phyloP scores from a whole-genome alignment of 2,329 filamentous ascomycete genomes.

The Sphaerulina populicola region DNA sequence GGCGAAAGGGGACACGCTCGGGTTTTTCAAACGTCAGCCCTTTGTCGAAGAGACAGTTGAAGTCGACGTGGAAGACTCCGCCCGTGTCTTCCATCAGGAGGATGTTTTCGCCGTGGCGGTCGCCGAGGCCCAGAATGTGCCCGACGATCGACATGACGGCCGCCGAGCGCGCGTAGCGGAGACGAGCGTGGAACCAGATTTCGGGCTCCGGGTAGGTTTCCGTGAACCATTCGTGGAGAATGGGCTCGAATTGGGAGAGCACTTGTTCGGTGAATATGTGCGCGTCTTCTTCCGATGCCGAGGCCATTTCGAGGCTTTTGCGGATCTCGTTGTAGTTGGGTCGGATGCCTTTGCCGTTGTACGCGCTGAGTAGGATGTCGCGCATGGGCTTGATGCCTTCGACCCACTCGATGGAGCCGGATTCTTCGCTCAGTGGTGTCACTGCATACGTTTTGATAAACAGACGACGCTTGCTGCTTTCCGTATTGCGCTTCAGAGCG shows the following conservation, averaged over 20 bases:
- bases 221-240: conserved; percentile 90
- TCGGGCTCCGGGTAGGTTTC: conserved; percentile 90
- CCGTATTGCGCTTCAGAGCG: conserved; percentile 81
- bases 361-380: conserved; percentile 75
- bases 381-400: conserved; percentile 89
- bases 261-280: conserved; percentile 62
- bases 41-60: conserved; percentile 99
- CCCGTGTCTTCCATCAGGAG: conserved; percentile 89
- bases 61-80: conserved; percentile 94
- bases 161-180: conserved; percentile 84
- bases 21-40: conserved; percentile 91
- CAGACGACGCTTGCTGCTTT: conserved; percentile 79
- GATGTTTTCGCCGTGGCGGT: conserved; percentile 95
- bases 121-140: conserved; percentile 83
- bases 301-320: conserved; percentile 55
- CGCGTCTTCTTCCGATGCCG: conserved; percentile 54
- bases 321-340: conserved; percentile 60
- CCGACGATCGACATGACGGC: conserved; percentile 99
- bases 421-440: conserved; percentile 93
- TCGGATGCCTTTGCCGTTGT: conserved; percentile 62
- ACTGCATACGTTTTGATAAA: conserved; percentile 98
- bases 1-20: conserved; percentile 86
- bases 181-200: conserved; percentile 79
- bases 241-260: conserved; percentile 62
- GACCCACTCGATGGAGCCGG: conserved; percentile 97